Evolutionary conservation across 2,329 filamentous ascomycete genomes (phyloP), one percentile per base, ranked within the genome.

Genomic region (Colletotrichum liriopes): DNA sequence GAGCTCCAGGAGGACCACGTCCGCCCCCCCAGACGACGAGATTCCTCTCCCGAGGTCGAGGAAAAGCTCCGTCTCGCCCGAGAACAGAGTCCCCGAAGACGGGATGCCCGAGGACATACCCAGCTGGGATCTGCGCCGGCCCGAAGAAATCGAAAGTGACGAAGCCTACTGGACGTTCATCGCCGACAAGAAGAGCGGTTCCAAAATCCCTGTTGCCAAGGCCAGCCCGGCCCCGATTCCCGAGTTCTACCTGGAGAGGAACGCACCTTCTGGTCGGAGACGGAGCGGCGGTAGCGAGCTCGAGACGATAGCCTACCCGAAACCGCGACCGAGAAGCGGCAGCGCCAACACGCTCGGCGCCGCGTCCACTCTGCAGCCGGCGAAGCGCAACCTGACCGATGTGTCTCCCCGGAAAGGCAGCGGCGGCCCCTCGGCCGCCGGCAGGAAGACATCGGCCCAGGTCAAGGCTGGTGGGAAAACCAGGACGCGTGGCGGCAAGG

Each of bases 151-250:
- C 76, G 86, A 89, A 80, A 82, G 89, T 78, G 84, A 83, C 51
- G 84, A 85, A 59, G 78, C 82, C 65, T 90, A 89, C 74, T 89
- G 86, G 77, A 81, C 86, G 76, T 81, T 83, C 78, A 89, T 82
- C 82, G 88, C 76, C 75, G 84, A 80, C 74, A 87, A 80, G 78
- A 93, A 88, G 83, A 89, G 86, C 84, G 89, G 83, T 84, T 74
- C 73, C 54, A 91, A 94, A 65, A 98, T 99, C 79, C 96, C 96
- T 1, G 88, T 98, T 47, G 91, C 94, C 39, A 95, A 94, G 77
- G 85, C 89, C 18, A 98, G 94, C 79, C 93, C 93, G 2, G 88
- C 91, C 26, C 94, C 95, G 14, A 92, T 97, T 71, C 89, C 93
- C 2, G 81, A 89, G 63, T 90, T 93, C 61, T 90, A 92, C 74